Base-by-base conservation (phyloP, 2,329 filamentous ascomycete species). In the Clonostachys sp. region DNA sequence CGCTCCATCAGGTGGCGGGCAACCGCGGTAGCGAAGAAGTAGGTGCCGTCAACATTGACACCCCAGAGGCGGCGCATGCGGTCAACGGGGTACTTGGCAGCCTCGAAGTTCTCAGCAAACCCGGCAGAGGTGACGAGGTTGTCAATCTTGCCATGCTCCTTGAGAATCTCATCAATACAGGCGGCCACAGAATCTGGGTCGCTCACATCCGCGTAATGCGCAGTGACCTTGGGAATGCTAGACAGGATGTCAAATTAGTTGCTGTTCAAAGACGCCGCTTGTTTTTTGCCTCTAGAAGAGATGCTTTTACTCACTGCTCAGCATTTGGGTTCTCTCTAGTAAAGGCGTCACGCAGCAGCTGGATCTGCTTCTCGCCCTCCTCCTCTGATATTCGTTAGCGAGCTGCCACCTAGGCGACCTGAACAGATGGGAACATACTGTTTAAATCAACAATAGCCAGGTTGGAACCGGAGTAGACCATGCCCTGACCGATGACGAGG, bases 21-120 rank as follows among this genome's bases (percentile, higher is more conserved):
- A 9, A 96, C 86, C 6, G 81, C 83, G 20, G 85, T 86, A 5
- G 91, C 89, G 62, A 92, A 96, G 35, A 96, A 75, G 65, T 95
- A 96, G 47, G 91, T 95, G 18, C 92, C 92, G 60, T 84, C 89
- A 2, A 97, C 91, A 55, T 96, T 96, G 62, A 96, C 92, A 44
- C 83, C 84, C 90, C 90, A 96, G 14, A 97, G 83, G 75, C 95
- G 95, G 68, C 91, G 84, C 68, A 96, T 86, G 55, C 91, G 87
- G 57, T 96, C 90, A 56, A 91, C 83, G 1, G 91, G 91, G 71
- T 97, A 97, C 56, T 85, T 84, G 59, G 91, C 87, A 42, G 92
- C 92, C 59, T 95, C 87, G 61, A 91, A 95, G 74, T 96, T 96
- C 74, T 96, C 92, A 13, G 89, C 94, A 72, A 97, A 96, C 42